Percentiles rank a stretch among this genome's conserved stretches.
phyloP scores from a whole-genome alignment of 2,329 filamentous ascomycete species.

The Keithomyces neogunnii region DNA sequence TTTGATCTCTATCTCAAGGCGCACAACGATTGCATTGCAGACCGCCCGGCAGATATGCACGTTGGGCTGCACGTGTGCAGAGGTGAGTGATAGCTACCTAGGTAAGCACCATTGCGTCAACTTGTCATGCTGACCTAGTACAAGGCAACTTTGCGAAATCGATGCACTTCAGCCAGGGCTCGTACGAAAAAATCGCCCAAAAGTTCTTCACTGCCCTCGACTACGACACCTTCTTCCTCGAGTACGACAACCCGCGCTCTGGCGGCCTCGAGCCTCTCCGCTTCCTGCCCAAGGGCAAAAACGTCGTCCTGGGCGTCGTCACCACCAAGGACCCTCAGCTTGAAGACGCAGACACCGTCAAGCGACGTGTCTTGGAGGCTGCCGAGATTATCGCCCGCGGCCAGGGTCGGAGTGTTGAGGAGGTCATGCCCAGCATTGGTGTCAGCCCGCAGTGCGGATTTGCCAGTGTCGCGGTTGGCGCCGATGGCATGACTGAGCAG shows the following conservation, averaged over 20 bases:
- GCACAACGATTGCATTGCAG: slow-evolving; percentile 61
- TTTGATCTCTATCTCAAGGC: slow-evolving; percentile 63
- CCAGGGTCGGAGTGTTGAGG: slow-evolving; percentile 49
- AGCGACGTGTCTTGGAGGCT: slow-evolving; percentile 43
- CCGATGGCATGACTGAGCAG: slow-evolving; percentile 54
- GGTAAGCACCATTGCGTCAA: neutral
- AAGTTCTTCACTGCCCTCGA: slow-evolving; percentile 52
- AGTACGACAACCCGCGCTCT: slow-evolving; percentile 51
- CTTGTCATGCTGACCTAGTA: slow-evolving; percentile 24
- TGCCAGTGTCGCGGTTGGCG: slow-evolving; percentile 58
- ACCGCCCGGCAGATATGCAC: slow-evolving; percentile 56
- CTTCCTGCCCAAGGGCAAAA: slow-evolving; percentile 51
- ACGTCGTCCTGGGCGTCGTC: slow-evolving; percentile 52
- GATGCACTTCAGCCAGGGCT: slow-evolving; percentile 55
- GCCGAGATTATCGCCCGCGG: slow-evolving; percentile 61
- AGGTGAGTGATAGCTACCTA: slow-evolving; percentile 13
- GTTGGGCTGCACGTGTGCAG: slow-evolving; percentile 58
- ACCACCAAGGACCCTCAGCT: slow-evolving; percentile 52
- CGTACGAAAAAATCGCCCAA: slow-evolving; percentile 53
- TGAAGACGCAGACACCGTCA: slow-evolving; percentile 47
- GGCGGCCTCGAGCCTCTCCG: slow-evolving; percentile 55
- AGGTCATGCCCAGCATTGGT: slow-evolving; percentile 56
- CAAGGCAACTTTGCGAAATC: slow-evolving; percentile 53
- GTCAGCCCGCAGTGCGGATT: slow-evolving; percentile 65
- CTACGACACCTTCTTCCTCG: slow-evolving; percentile 53